A percentile compares a stretch with the other conserved stretches of the same genome.
Evolutionary conservation across 2,329 filamentous ascomycete genomes (phyloP).

Genomic region (Lecanicillium sp.): DNA sequence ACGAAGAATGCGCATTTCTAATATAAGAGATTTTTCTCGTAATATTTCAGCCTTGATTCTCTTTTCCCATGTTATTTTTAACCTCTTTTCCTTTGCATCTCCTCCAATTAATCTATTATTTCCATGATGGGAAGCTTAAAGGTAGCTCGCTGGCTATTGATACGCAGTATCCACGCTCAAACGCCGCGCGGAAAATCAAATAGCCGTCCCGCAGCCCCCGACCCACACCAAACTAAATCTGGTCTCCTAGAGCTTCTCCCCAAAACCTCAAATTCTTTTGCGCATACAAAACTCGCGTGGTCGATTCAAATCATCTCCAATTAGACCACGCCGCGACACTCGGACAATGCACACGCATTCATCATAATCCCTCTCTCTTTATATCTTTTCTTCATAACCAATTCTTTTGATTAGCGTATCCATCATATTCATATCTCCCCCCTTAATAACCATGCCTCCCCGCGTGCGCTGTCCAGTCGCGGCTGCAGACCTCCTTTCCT

Average conservation of each 20-base stretch:
- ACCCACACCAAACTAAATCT: slow-evolving; percentile 11
- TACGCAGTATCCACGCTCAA: neutral
- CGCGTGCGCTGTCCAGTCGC: slow-evolving; percentile 25
- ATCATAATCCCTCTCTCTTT: neutral
- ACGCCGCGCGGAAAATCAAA: slow-evolving; percentile 10
- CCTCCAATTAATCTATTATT: too few species aligned
- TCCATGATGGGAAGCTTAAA: slow-evolving; percentile 29
- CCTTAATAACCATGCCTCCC: neutral
- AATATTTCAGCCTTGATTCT: too few species aligned
- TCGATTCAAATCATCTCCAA: neutral
- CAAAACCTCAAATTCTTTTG: slow-evolving; percentile 10
- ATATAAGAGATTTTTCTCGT: too few species aligned
- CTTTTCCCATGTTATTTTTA: too few species aligned
- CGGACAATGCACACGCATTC: neutral
- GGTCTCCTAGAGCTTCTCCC: neutral
- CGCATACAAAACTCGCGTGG: slow-evolving; percentile 13
- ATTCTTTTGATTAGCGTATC: too few species aligned
- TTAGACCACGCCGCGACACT: too few species aligned
- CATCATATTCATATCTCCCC: neutral
- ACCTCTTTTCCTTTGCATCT: too few species aligned
- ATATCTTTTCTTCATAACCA: too few species aligned
- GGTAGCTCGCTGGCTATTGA: neutral
- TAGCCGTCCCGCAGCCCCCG: neutral
- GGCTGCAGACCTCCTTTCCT: slow-evolving; percentile 26
- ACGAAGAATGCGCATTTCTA: too few species aligned